Evolutionary conservation across 257 asterid species (phyloP).

Genomic region (Ocimum tenuiflorum): DNA sequence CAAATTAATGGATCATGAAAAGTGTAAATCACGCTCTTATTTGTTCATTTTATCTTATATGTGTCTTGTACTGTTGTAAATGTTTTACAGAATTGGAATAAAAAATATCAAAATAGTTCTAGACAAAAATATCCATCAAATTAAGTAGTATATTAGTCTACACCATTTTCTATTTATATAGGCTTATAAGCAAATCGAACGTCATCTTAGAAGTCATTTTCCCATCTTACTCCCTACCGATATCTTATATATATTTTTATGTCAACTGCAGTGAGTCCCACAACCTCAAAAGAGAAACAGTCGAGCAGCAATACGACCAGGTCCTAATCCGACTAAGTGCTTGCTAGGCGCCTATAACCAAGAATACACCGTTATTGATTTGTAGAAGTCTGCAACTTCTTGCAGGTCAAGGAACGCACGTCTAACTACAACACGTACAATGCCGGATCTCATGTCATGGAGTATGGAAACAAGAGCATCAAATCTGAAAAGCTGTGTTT

Average conservation of each 20-base stretch:
- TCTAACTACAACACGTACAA: slow-evolving; percentile 50
- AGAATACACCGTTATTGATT: not conserved
- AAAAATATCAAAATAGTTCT: too few species aligned
- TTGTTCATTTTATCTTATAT: too few species aligned
- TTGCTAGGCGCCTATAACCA: not conserved
- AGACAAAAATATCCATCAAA: too few species aligned
- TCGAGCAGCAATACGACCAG: slow-evolving; percentile 59
- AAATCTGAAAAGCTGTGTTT: slow-evolving; percentile 55
- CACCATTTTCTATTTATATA: too few species aligned
- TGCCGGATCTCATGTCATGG: slow-evolving; percentile 89
- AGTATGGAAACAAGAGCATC: slow-evolving; percentile 62
- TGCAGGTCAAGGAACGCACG: slow-evolving; percentile 78
- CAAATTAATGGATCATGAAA: too few species aligned
- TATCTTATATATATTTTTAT: not conserved
- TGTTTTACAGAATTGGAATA: too few species aligned
- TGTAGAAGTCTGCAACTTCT: not conserved
- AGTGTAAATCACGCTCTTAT: too few species aligned
- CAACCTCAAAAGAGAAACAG: slow-evolving; percentile 64
- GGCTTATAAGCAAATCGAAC: too few species aligned
- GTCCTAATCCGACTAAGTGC: slow-evolving; percentile 21
- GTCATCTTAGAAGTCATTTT: not conserved
- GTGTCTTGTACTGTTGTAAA: too few species aligned
- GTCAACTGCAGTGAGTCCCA: slow-evolving; percentile 57
- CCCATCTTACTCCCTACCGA: too few species aligned
- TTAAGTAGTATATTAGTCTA: too few species aligned